Evolutionary conservation across 2,329 filamentous ascomycete genomes (phyloP).

Genomic region (Cladosporium colombiae): DNA sequence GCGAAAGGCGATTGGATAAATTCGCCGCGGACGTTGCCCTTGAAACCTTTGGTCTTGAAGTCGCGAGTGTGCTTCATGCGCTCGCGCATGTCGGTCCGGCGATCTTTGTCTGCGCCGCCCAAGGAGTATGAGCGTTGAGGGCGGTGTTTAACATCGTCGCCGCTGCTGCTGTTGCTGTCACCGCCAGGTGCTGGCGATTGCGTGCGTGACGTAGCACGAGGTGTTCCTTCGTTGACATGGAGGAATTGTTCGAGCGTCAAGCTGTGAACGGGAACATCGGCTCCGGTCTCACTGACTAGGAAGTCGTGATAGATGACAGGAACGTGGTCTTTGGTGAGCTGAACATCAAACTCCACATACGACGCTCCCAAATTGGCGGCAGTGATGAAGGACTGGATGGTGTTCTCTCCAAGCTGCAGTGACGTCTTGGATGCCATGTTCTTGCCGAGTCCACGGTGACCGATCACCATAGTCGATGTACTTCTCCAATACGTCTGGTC

Average conservation of each 20-base stretch:
- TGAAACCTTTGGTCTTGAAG: slow-evolving; percentile 92
- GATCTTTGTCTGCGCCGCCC: slow-evolving; percentile 48
- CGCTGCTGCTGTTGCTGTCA: slow-evolving; percentile 24
- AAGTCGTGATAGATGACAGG: slow-evolving; percentile 99
- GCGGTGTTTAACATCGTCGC: neutral
- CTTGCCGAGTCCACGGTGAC: slow-evolving; percentile 79
- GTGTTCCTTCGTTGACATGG: slow-evolving; percentile 67
- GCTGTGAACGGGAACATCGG: slow-evolving; percentile 94
- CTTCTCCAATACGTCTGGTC: slow-evolving; percentile 97
- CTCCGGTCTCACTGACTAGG: slow-evolving; percentile 93
- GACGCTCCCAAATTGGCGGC: slow-evolving; percentile 86
- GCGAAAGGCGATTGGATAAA: slow-evolving; percentile 97
- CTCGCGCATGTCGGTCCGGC: slow-evolving; percentile 64
- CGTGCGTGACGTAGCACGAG: slow-evolving; percentile 48
- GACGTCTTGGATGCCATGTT: slow-evolving; percentile 82
- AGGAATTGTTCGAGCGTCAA: slow-evolving; percentile 94
- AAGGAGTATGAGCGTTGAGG: slow-evolving; percentile 60
- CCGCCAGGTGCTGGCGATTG: slow-evolving; percentile 44
- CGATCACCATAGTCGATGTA: slow-evolving; percentile 80
- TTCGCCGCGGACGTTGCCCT: slow-evolving; percentile 88
- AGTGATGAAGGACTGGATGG: slow-evolving; percentile 90
- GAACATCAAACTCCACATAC: slow-evolving; percentile 79
- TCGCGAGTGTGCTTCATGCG: slow-evolving; percentile 97
- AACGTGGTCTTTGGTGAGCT: slow-evolving; percentile 97
- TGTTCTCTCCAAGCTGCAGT: slow-evolving; percentile 94